A percentile compares a stretch with the other conserved stretches of the same genome.
These are phyloP conservation scores for Simplicillium aogashimaense DNA, from an alignment of 2,329 filamentous ascomycete species.

Conservation along the genomic window DNA sequence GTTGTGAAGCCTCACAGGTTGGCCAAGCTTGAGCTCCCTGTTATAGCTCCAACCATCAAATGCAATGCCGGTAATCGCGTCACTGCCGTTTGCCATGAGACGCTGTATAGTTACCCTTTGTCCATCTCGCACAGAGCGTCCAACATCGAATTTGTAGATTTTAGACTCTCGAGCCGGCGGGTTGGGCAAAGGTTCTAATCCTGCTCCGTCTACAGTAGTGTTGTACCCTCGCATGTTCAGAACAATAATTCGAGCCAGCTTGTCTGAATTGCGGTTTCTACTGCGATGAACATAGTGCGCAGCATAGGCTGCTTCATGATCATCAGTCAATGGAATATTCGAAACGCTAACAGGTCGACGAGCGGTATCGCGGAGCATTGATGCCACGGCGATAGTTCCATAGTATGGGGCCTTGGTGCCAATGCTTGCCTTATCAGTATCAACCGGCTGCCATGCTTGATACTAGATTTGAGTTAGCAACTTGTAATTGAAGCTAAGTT, in stretches of 20 bases:
- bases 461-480: constrained; percentile 23
- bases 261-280: constrained; percentile 16
- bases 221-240: constrained; percentile 52
- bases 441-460: constrained; percentile 48
- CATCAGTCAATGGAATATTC: constrained; percentile 31
- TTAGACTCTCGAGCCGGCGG: constrained; percentile 17
- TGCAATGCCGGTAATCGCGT: constrained; percentile 51
- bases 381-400: constrained; percentile 43
- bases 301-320: constrained; percentile 42
- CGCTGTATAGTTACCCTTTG: constrained; percentile 29
- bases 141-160: constrained; percentile 29
- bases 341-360: constrained; percentile 29
- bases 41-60: constrained; percentile 55
- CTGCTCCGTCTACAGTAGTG: constrained; percentile 35
- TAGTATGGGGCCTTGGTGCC: constrained; percentile 59
- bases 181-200: constrained; percentile 12
- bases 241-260: constrained; percentile 37
- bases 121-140: constrained; percentile 17
- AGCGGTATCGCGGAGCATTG: constrained; percentile 29
- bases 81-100: constrained; percentile 50
- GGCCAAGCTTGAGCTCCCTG: constrained; percentile 43
- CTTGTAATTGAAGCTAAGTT: background rate
- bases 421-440: constrained; percentile 33
- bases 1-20: constrained; percentile 42
- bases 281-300: constrained; percentile 24